phyloP scores from a whole-genome alignment of 768 basidiomycete genomes.

The Collybia sordida region DNA sequence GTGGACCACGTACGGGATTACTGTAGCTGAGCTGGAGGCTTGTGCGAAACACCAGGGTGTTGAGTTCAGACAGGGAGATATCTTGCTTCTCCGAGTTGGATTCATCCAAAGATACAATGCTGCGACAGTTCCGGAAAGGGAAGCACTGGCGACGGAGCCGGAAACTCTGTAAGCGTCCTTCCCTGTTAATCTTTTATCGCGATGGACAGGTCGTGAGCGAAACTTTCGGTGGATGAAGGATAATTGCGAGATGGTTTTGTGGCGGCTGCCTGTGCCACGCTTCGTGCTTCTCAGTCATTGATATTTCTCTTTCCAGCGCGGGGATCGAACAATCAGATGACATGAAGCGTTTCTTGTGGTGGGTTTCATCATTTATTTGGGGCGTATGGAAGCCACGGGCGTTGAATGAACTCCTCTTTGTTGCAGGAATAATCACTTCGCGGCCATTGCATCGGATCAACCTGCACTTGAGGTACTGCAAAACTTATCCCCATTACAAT shows the following conservation, averaged over 20 bases:
- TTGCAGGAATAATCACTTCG: conserved; percentile 72
- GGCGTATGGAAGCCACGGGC: neutral
- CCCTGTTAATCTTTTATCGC: neutral
- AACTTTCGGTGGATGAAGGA: neutral
- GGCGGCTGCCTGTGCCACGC: neutral
- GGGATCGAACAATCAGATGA: conserved; percentile 69
- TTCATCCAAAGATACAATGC: conserved; percentile 58
- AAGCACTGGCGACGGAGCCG: conserved; percentile 36
- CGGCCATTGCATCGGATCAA: conserved; percentile 67
- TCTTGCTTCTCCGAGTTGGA: conserved; percentile 59
- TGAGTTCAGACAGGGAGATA: conserved; percentile 56
- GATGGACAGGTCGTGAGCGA: neutral
- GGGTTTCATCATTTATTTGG: conserved; percentile 14
- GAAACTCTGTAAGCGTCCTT: conserved; percentile 52
- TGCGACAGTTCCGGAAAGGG: conserved; percentile 41
- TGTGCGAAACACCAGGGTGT: conserved; percentile 61
- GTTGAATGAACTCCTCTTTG: neutral
- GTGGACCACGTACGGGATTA: conserved; percentile 54
- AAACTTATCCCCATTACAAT: neutral
- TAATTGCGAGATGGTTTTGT: neutral
- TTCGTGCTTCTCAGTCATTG: neutral
- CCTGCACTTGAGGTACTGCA: conserved; percentile 57
- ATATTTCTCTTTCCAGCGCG: conserved; percentile 37
- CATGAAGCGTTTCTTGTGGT: conserved; percentile 77
- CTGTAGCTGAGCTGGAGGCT: conserved; percentile 53